Conservation (phyloP, 2,329 filamentous ascomycete species). For the Arachnomyces sp. region DNA sequence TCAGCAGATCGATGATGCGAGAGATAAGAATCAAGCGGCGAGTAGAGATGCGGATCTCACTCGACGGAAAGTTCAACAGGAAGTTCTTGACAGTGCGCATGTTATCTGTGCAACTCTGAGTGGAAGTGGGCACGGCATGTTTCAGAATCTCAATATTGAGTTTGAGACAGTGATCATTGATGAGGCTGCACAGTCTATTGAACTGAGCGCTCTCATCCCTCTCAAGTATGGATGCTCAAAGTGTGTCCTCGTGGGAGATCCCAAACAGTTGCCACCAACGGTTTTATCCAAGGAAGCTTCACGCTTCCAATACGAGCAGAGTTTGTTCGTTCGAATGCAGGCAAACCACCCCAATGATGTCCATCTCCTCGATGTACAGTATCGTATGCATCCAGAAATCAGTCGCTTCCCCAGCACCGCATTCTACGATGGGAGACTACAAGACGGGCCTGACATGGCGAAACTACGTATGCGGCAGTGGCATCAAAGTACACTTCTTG, state of each 20-base stretch:
- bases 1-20: slow-evolving; percentile 74
- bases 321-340: slow-evolving; percentile 97
- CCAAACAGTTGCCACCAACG: slow-evolving; percentile 91
- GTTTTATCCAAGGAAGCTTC: slow-evolving; percentile 91
- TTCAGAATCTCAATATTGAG: slow-evolving; percentile 85
- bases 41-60: slow-evolving; percentile 80
- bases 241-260: slow-evolving; percentile 94
- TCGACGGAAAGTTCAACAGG: slow-evolving; percentile 75
- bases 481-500: slow-evolving; percentile 73
- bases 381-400: slow-evolving; percentile 98
- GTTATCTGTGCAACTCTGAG: slow-evolving; percentile 92
- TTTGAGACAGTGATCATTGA: slow-evolving; percentile 99
- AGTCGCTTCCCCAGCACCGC: slow-evolving; percentile 80
- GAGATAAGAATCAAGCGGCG: slow-evolving; percentile 74
- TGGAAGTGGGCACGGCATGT: slow-evolving; percentile 94
- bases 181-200: slow-evolving; percentile 95
- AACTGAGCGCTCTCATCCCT: slow-evolving; percentile 90
- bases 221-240: slow-evolving; percentile 96
- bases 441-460: slow-evolving; percentile 79
- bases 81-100: slow-evolving; percentile 82
- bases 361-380: slow-evolving; percentile 93
- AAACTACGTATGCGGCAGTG: slow-evolving; percentile 68
- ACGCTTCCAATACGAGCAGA: slow-evolving; percentile 91
- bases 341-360: slow-evolving; percentile 79
- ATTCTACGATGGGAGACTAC: slow-evolving; percentile 82